Conservation (phyloP, 1,284 basidiomycete species). For the Cryptococcus jaspeensis region DNA sequence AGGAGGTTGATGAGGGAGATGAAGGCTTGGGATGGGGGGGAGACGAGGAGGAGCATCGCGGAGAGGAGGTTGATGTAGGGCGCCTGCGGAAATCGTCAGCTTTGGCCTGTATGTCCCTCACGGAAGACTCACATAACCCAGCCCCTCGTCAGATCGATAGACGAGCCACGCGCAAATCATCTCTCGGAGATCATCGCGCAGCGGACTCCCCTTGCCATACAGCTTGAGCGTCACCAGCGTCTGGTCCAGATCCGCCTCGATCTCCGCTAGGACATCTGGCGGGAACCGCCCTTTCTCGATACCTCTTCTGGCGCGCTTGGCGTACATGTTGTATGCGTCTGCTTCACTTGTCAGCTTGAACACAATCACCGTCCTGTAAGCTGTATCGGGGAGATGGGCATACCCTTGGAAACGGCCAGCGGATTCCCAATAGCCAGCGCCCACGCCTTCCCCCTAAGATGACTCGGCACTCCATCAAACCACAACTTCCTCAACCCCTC, state of each 20-base stretch:
- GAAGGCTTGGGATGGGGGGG: slow-evolving; percentile 73
- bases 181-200: slow-evolving; percentile 83
- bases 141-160: slow-evolving; percentile 79
- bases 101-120: neutral
- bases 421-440: slow-evolving; percentile 82
- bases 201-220: slow-evolving; percentile 75
- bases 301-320: slow-evolving; percentile 71
- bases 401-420: slow-evolving; percentile 82
- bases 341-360: slow-evolving; percentile 9
- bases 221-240: slow-evolving; percentile 88
- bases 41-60: slow-evolving; percentile 85
- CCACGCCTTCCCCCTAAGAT: slow-evolving; percentile 84
- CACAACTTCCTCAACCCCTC: slow-evolving; percentile 69
- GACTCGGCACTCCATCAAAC: slow-evolving; percentile 89
- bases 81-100: slow-evolving; percentile 30
- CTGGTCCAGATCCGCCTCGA: slow-evolving; percentile 75
- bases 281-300: slow-evolving; percentile 72
- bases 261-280: slow-evolving; percentile 62
- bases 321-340: slow-evolving; percentile 75
- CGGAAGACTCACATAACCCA: slow-evolving; percentile 64
- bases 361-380: neutral
- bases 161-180: slow-evolving; percentile 90
- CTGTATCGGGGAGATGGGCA: slow-evolving; percentile 14
- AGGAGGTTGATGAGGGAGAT: slow-evolving; percentile 84
- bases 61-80: slow-evolving; percentile 59